phyloP scores from a whole-genome alignment of 2,329 filamentous ascomycete genomes.

The Aspergillus sp. region DNA sequence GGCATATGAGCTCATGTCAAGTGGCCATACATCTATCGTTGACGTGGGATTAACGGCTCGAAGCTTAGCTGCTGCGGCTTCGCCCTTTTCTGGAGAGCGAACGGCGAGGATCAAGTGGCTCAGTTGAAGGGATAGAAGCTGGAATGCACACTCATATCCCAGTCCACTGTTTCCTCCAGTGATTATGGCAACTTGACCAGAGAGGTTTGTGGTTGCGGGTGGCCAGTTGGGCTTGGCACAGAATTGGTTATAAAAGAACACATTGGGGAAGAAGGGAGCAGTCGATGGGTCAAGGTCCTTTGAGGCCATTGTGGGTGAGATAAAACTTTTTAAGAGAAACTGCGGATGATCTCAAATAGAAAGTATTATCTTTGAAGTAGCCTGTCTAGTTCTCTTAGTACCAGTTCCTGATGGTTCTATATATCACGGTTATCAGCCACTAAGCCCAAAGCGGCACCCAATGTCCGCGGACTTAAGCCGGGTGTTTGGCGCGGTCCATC shows the following conservation, averaged over 20 bases:
- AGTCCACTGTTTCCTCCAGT: conserved; percentile 53
- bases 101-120: conserved; percentile 50
- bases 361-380: no score
- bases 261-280: background rate
- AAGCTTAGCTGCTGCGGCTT: conserved; percentile 46
- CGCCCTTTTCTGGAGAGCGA: conserved; percentile 46
- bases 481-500: no score
- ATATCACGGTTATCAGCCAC: no score
- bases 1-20: background rate
- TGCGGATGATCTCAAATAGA: no score
- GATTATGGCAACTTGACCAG: conserved; percentile 47
- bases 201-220: conserved; percentile 33
- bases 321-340: no score
- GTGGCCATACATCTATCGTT: conserved; percentile 5
- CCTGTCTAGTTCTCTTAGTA: no score
- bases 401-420: no score
- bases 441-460: no score
- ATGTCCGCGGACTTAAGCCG: no score
- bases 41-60: conserved; percentile 40
- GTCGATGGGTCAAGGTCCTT: background rate
- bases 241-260: background rate
- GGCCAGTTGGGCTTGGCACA: conserved; percentile 16
- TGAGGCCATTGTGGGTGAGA: background rate
- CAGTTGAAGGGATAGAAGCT: conserved; percentile 44
- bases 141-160: conserved; percentile 49